Evolutionary conservation across 257 asterid genomes (phyloP).

Genomic region (Parsonsia alboflavescens): DNA sequence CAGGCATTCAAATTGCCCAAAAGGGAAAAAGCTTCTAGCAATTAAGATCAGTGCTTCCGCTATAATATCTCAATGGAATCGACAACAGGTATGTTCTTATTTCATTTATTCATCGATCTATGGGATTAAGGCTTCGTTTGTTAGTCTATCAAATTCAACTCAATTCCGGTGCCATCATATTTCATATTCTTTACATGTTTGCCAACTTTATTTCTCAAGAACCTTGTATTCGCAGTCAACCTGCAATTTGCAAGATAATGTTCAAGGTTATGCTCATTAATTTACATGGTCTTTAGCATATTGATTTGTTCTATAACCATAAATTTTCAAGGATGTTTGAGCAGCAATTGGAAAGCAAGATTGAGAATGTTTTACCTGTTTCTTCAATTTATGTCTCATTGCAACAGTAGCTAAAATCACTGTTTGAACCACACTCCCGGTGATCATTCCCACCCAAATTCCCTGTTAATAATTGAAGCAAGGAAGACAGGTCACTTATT

Average conservation of each 20-base stretch:
- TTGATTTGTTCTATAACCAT: background rate
- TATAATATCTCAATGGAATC: too few relatives aligned
- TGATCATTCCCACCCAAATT: slow-evolving; percentile 56
- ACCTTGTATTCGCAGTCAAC: background rate
- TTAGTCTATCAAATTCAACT: too few relatives aligned
- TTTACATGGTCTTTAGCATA: background rate
- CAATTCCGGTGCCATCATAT: too few relatives aligned
- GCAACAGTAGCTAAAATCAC: slow-evolving; percentile 32
- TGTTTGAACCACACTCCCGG: slow-evolving; percentile 49
- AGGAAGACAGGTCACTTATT: background rate
- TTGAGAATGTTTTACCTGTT: slow-evolving; percentile 13
- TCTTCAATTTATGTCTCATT: slow-evolving; percentile 31
- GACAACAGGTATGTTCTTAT: too few relatives aligned
- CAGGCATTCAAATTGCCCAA: too few relatives aligned
- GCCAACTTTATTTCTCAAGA: background rate
- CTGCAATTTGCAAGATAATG: background rate
- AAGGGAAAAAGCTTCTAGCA: too few relatives aligned
- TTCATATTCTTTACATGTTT: too few relatives aligned
- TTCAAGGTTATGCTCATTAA: background rate
- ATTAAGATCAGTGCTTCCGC: too few relatives aligned
- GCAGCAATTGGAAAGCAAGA: background rate
- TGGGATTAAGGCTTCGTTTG: too few relatives aligned
- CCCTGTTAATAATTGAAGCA: slow-evolving; percentile 33
- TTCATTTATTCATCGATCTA: too few relatives aligned
- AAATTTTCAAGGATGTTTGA: background rate